Evolutionary conservation across 352 stramenopile species (phyloP), one percentile per base, ranked within the genome.

Genomic region (Globisporangium polare): DNA sequence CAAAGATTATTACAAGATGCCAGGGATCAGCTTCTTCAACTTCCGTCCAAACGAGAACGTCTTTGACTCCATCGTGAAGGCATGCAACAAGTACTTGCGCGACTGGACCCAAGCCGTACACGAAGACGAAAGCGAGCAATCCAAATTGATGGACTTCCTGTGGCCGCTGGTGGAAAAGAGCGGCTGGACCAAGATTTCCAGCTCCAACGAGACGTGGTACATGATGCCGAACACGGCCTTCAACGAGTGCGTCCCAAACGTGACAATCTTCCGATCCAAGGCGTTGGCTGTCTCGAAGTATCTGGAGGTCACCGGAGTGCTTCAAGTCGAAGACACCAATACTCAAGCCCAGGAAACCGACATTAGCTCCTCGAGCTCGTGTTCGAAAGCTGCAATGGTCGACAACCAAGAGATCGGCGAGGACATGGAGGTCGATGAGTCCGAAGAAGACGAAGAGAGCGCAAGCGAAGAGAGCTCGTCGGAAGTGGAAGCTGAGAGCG

Each of bases 231-330:
- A 85, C 65, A 86, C 78, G 45, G 58, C 73, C 1, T 95, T 93
- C 54, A 71, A 82, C 45, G 72, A 83, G 56, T 94, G 77, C 57
- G 62, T 84, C 12, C 84, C 85, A 9, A 90, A 92, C 57, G 74
- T 83, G 17, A 95, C 78, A 13, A 82, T 95, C 53, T 92, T 94
- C 55, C 62, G 73, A 37, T 81, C 75, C 22, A 89, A 92, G 62
- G 43, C 67, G n/a, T 61, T 77, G 20, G 83, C 78, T 24, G 68
- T 92, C 37, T 68, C 72, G 56, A 90, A 80, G 57, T 90, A 82
- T 31, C 53, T 95, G n/a, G 66, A 77, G 41, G 67, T 56, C 22
- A 67, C 26, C 12, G 62, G 62, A 10, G n/a, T 67, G 22, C 18
- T 67, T 45, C 26, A 33, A 18, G 26, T 33, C 6, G 58, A 70